phyloP scores from a whole-genome alignment of 2,329 filamentous ascomycete species.

The Colletotrichum melonis region DNA sequence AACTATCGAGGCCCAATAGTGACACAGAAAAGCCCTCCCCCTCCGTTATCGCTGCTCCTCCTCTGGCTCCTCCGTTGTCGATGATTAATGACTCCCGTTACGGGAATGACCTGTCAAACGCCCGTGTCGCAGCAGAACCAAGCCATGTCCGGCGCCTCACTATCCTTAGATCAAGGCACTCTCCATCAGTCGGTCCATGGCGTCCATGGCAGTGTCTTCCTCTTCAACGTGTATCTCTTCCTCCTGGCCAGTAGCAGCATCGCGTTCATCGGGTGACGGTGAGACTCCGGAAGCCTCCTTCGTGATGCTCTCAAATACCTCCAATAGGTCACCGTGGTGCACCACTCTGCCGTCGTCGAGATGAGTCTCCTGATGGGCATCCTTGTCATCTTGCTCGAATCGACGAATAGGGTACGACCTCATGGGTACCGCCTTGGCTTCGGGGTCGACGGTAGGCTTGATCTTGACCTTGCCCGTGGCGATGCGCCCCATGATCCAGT shows the following conservation, averaged over 20 bases:
- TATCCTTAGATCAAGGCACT: constrained; percentile 8
- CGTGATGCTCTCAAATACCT: constrained; percentile 29
- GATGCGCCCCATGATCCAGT: constrained; percentile 76
- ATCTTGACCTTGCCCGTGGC: constrained; percentile 53
- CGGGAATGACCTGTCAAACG: constrained; percentile 29
- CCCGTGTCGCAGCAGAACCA: constrained; percentile 33
- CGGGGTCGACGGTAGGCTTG: constrained; percentile 19
- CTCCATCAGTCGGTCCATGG: constrained; percentile 24
- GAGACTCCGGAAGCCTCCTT: constrained; percentile 17
- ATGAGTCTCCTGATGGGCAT: constrained; percentile 15
- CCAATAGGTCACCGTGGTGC: constrained; percentile 35
- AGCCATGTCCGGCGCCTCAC: constrained; percentile 14
- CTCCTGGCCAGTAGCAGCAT: constrained; percentile 11
- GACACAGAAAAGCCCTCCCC: not conserved
- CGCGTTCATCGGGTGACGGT: constrained; percentile 4
- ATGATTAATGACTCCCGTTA: constrained; percentile 14
- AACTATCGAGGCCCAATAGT: not conserved
- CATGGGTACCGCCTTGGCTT: constrained; percentile 5
- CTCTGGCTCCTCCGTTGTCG: constrained; percentile 10
- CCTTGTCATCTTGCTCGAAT: not conserved
- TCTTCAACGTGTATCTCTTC: constrained; percentile 30
- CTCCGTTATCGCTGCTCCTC: too few relatives aligned
- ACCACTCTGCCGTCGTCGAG: constrained; percentile 36
- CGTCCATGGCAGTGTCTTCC: constrained; percentile 31
- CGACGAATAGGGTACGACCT: constrained; percentile 8